A percentile compares a stretch with the other conserved stretches of the same genome.
Evolutionary conservation across 2,329 filamentous ascomycete genomes (phyloP).

Genomic region (Trichoderma gracile): DNA sequence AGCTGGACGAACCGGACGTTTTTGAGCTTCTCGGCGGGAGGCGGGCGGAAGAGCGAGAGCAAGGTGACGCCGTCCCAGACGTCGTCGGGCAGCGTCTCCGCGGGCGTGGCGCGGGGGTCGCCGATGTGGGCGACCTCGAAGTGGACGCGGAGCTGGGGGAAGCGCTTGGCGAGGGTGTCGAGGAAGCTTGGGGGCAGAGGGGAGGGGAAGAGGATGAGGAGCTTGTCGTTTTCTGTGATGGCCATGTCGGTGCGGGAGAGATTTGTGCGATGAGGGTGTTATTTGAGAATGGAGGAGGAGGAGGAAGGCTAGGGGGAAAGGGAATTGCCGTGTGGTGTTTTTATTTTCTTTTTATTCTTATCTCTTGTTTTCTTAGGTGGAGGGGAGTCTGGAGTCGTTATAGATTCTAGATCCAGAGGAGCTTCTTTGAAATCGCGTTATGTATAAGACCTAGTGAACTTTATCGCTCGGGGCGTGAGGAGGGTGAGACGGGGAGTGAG

Average conservation of each 20-base stretch:
- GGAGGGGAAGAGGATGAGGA: constrained; percentile 43
- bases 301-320: too few species aligned
- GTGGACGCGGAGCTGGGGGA: constrained; percentile 43
- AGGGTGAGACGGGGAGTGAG: not conserved
- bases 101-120: constrained; percentile 27
- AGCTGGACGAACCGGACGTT: constrained; percentile 49
- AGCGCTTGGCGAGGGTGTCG: constrained; percentile 36
- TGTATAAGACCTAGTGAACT: constrained; percentile 18
- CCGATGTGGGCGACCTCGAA: constrained; percentile 34
- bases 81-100: constrained; percentile 36
- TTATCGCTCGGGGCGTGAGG: not conserved
- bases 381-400: not conserved
- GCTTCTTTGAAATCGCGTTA: not conserved
- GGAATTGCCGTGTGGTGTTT: not conserved
- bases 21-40: constrained; percentile 36
- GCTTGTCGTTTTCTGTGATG: constrained; percentile 40
- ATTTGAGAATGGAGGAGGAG: too few species aligned
- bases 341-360: not conserved
- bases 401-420: not conserved
- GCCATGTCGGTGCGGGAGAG: constrained; percentile 21
- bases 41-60: constrained; percentile 38
- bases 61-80: constrained; percentile 46
- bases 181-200: constrained; percentile 40
- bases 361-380: not conserved
- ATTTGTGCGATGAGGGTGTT: too few species aligned